Percentiles rank a stretch among this genome's conserved stretches.
phyloP scores from a whole-genome alignment of 768 basidiomycete species.

The Agaricus bisporus region DNA sequence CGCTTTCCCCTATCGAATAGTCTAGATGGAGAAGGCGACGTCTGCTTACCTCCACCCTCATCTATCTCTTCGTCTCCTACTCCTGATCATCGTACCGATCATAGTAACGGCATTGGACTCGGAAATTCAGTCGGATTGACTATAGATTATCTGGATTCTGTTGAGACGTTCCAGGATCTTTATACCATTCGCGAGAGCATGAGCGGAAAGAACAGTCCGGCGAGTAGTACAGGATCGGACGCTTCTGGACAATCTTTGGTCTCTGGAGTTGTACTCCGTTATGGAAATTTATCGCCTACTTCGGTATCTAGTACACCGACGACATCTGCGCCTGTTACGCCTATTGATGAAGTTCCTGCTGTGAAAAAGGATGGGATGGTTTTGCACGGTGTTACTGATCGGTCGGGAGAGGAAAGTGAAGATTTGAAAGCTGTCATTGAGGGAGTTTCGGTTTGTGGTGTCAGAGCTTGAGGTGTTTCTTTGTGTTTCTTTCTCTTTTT shows the following conservation, averaged over 20 bases:
- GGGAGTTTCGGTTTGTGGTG: constrained; percentile 2
- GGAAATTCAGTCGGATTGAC: background rate
- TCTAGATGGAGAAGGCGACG: background rate
- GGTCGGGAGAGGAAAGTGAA: background rate
- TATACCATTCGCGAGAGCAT: background rate
- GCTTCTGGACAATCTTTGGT: constrained; percentile 4
- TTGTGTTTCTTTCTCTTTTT: too few relatives aligned
- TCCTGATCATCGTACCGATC: background rate
- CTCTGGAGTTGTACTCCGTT: background rate
- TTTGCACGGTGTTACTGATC: background rate
- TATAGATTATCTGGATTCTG: constrained; percentile 1
- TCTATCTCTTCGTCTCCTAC: background rate
- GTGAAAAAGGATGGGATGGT: background rate
- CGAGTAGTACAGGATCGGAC: constrained; percentile 8
- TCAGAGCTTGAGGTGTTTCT: background rate
- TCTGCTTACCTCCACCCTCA: background rate
- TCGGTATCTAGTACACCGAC: constrained; percentile 1
- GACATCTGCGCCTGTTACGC: constrained; percentile 3
- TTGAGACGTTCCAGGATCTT: constrained; percentile 4
- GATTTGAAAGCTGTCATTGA: constrained; percentile 5
- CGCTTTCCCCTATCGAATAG: background rate
- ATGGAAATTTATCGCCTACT: background rate
- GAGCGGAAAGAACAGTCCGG: constrained; percentile 5
- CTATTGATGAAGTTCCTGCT: background rate
- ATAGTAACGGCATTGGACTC: background rate